Evolutionary conservation across 2,329 filamentous ascomycete species (phyloP), one percentile per base, ranked within the genome.

Genomic region (Dendrostoma leiphaemia): DNA sequence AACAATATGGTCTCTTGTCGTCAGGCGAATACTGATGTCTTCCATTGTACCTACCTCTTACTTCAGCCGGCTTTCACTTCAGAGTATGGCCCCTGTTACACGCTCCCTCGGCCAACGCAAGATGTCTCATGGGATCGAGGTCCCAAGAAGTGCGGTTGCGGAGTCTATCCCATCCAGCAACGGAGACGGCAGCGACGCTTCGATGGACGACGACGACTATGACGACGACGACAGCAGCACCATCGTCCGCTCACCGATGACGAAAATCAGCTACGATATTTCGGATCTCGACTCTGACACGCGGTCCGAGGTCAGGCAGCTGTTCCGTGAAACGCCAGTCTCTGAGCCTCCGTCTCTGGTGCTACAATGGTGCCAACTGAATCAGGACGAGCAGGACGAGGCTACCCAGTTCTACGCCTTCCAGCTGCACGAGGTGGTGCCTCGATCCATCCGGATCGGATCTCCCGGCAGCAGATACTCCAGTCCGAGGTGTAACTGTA

Each of bases 371-470:
- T 83, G 79, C 55, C 73, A 75, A 21, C 69, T 74, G 37, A 71
- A 75, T 35, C 28, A 59, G 21, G 64, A 63, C n/a, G 63, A 62
- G 26, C 51, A 60, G 40, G 71, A 74, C 13, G 51, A 61, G 43
- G 71, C 74, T 12, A 45, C 46, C 23, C 62, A 77, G 56, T 76
- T 78, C 19, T 82, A 79, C 53, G 77, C 80, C 45, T 83, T 83
- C 56, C 74, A 82, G 61, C 74, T 84, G 69, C 78, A 77, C 4
- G 81, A 83, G 63, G 67, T 77, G 2, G 76, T 79, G 24, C 78
- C 78, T 13, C 74, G 76, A 10, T 78, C 77, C 17, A 71, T 83
- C 38, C 74, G 79, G 37, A 78, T 81, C 28, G 74, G 75, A 2
- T 68, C 71, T 2, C 63, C 70, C 0, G 64, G 65, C 28, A 74